Evolutionary conservation across 371 early-diverging fungal genomes (phyloP).

Genomic region (Mucor saturninus): DNA sequence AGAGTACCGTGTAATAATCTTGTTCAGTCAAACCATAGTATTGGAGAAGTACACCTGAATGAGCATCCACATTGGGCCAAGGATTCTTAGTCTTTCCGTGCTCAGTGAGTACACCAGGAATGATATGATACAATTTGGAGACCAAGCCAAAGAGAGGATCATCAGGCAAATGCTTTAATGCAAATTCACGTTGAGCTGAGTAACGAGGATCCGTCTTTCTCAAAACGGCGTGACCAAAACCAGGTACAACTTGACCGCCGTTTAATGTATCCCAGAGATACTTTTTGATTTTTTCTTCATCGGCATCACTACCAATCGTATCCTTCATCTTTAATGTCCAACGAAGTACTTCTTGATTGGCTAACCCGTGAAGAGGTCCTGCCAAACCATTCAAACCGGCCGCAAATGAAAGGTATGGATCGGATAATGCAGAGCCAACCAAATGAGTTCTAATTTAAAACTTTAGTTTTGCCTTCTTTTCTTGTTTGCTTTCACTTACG

Average conservation of each 20-base stretch:
- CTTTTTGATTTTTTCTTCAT: conserved; percentile 92
- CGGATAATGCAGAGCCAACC: conserved; percentile 96
- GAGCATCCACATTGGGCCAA: conserved; percentile 99
- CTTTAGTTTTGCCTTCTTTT: conserved; percentile 32
- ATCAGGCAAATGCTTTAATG: conserved; percentile 95
- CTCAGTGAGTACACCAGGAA: conserved; percentile 94
- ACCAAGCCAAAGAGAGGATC: conserved; percentile 96
- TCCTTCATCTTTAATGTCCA: conserved; percentile 94
- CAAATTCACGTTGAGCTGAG: conserved; percentile 97
- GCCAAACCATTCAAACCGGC: conserved; percentile 98
- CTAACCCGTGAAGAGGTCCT: conserved; percentile 98
- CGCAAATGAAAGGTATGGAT: conserved; percentile 97
- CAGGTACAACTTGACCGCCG: conserved; percentile 96
- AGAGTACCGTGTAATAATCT: conserved; percentile 98
- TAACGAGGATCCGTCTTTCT: conserved; percentile 97
- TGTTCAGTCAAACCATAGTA: conserved; percentile 97
- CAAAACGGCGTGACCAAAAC: conserved; percentile 98
- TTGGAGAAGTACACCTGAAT: conserved; percentile 96
- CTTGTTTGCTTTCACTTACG: conserved; percentile 74
- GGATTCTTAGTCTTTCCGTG: conserved; percentile 99
- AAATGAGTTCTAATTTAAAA: conserved; percentile 74
- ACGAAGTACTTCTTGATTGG: conserved; percentile 98
- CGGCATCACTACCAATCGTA: conserved; percentile 81
- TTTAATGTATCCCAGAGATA: conserved; percentile 96
- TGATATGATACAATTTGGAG: conserved; percentile 94